Base-by-base conservation (phyloP, 1,284 basidiomycete species). In the Moniliella sp. region DNA sequence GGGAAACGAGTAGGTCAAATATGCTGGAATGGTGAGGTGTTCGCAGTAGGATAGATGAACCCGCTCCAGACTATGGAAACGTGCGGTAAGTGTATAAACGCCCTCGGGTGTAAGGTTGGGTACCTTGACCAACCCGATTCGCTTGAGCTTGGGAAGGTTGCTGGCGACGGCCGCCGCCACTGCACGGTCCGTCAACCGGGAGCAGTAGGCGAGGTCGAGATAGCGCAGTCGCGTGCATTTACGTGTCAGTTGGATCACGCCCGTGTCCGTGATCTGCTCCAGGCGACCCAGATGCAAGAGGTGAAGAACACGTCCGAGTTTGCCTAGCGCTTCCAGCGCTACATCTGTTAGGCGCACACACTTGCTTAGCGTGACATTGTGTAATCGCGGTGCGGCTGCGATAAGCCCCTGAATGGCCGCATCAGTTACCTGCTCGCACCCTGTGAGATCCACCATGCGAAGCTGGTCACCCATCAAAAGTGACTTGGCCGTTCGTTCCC, bases 1-100 rank as follows among this genome's bases (percentile, higher is more conserved):
- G 69, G 48, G 78, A 74, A 57, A 81, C 76, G 29, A 97, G 69
- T 25, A 97, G 69, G 62, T 77, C 82, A 48, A 88, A 79, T 31
- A 97, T 9, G 84, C 84, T 60, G 76, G 72, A 40, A 94, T 79
- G 3, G 78, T 74, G 39, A 99, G 78, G 48, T 91, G 80, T 53
- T 93, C 82, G 63, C 91, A 99, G 61, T 94, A 97, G 1, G 83
- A 91, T 14, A 99, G 67, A 61, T 99, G 91, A 17, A 99, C 82
- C 19, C 91, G 74, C 56, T 99, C 91, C 14, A 97, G 69, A 17
- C 52, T 57, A 2, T 80, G 80, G 23, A 73, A 70, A 45, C 67
- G 61, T 25, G 66, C 65, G 3, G 75, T 80, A 5, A 99, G 69
- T 0, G 82, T 71, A 50, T 80, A 80, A 16, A 97, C 76, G 1